Conservation (phyloP, 2,329 filamentous ascomycete species). For the Paraconiothyrium sp. region DNA sequence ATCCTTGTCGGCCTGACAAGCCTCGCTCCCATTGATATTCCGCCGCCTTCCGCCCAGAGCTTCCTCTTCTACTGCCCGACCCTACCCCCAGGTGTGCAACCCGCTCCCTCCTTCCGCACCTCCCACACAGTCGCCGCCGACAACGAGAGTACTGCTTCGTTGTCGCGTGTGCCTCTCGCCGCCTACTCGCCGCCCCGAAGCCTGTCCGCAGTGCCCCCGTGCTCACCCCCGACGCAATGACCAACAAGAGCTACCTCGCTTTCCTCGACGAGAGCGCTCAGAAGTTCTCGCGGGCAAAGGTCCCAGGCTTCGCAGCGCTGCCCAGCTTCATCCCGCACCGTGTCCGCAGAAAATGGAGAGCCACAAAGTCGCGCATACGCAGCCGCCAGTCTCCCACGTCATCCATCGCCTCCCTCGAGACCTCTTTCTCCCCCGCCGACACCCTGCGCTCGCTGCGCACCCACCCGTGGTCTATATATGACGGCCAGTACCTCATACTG, state of each 20-base stretch:
- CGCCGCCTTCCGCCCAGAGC: slow-evolving; percentile 24
- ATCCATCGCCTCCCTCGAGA: slow-evolving; percentile 79
- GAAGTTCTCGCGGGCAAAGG: slow-evolving; percentile 54
- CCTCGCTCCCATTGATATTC: slow-evolving; percentile 48
- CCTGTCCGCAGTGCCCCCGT: slow-evolving; percentile 15
- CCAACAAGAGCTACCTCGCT: slow-evolving; percentile 47
- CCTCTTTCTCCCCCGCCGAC: slow-evolving; percentile 81
- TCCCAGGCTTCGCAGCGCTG: slow-evolving; percentile 60
- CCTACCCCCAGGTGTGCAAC: slow-evolving; percentile 14
- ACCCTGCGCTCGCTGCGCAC: slow-evolving; percentile 78
- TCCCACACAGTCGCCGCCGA: slow-evolving; percentile 13
- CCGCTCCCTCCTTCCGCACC: slow-evolving; percentile 19
- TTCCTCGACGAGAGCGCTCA: slow-evolving; percentile 43
- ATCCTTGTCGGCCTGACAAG: slow-evolving; percentile 32
- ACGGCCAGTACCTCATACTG: slow-evolving; percentile 84
- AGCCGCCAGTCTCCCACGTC: slow-evolving; percentile 73
- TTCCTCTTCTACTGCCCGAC: slow-evolving; percentile 12
- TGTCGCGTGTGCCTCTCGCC: not conserved
- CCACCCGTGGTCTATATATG: slow-evolving; percentile 83
- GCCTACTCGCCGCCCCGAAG: not conserved
- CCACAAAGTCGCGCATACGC: slow-evolving; percentile 69
- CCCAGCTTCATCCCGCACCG: slow-evolving; percentile 69
- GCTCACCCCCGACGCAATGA: slow-evolving; percentile 31
- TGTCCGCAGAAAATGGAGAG: slow-evolving; percentile 71
- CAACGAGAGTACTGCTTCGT: not conserved